Evolutionary conservation across 257 asterid species (phyloP).

Genomic region (Cruciata laevipes): DNA sequence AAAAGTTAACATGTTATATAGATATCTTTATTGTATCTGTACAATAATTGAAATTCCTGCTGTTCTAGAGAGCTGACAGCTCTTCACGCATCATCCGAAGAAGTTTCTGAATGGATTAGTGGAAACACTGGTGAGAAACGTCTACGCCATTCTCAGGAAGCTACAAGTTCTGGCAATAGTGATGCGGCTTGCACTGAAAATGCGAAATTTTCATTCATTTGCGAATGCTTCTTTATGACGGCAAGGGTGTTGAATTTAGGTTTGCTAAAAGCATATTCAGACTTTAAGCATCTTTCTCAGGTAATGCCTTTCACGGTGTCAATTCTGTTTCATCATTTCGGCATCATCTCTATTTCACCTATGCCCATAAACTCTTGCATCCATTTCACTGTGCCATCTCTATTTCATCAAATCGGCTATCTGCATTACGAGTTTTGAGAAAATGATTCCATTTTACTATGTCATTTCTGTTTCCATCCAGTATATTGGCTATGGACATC

Average conservation of each 20-base stretch:
- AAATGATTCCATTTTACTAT: background rate
- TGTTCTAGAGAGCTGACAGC: slow-evolving; percentile 80
- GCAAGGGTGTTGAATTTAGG: slow-evolving; percentile 94
- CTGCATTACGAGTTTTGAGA: background rate
- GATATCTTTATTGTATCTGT: background rate
- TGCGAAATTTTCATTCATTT: slow-evolving; percentile 71
- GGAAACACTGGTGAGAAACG: slow-evolving; percentile 42
- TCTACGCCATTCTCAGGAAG: slow-evolving; percentile 60
- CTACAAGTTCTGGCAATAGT: slow-evolving; percentile 56
- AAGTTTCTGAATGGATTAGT: slow-evolving; percentile 76
- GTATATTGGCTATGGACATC: no score
- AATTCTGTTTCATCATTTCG: background rate
- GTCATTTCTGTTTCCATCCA: background rate
- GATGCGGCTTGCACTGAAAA: slow-evolving; percentile 44
- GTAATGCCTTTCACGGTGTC: slow-evolving; percentile 26
- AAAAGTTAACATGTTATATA: background rate
- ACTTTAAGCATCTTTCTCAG: slow-evolving; percentile 94
- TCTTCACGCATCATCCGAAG: slow-evolving; percentile 92
- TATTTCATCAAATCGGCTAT: background rate
- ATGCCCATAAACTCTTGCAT: no score
- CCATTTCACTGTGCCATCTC: no score
- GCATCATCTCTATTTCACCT: background rate
- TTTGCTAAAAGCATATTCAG: slow-evolving; percentile 85
- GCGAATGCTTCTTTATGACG: slow-evolving; percentile 99
- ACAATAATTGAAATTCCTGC: slow-evolving; percentile 5